These are phyloP conservation scores for Penicillium verhagenii DNA, from an alignment of 495 filamentous ascomycete genomes.

Conservation along the genomic window DNA sequence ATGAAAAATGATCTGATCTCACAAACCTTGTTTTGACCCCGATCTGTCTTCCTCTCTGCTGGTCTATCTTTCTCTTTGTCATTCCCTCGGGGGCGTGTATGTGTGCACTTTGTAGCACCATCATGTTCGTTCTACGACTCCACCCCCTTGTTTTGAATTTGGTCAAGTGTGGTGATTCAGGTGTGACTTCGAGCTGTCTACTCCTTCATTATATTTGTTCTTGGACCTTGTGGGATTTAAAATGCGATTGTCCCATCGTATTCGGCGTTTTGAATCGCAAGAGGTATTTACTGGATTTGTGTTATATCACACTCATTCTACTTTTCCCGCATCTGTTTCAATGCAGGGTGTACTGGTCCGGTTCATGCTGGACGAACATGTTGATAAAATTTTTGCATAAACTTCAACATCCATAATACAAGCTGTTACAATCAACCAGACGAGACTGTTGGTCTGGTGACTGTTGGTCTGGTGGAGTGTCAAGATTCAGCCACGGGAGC, in stretches of 20 bases:
- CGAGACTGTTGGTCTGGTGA: too few relatives aligned
- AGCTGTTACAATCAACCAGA: background rate
- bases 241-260: conserved; percentile 6
- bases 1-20: conserved; percentile 26
- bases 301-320: conserved; percentile 2
- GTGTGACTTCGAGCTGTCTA: conserved; percentile 3
- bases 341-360: background rate
- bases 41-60: conserved; percentile 1
- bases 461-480: background rate
- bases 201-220: conserved; percentile 4
- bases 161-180: conserved; percentile 9
- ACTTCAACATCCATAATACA: background rate
- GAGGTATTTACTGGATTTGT: conserved; percentile 2
- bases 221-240: conserved; percentile 5
- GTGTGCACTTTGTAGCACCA: conserved; percentile 12
- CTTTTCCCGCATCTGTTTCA: background rate
- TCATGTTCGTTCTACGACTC: background rate
- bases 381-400: background rate
- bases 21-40: conserved; percentile 8
- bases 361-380: background rate
- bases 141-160: conserved; percentile 5
- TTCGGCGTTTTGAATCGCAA: conserved; percentile 9
- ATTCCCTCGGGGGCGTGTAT: background rate
- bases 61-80: background rate
- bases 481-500: conserved; percentile 2